Conservation (phyloP, 257 asterid species). For the Solanum corneliomulleri region DNA sequence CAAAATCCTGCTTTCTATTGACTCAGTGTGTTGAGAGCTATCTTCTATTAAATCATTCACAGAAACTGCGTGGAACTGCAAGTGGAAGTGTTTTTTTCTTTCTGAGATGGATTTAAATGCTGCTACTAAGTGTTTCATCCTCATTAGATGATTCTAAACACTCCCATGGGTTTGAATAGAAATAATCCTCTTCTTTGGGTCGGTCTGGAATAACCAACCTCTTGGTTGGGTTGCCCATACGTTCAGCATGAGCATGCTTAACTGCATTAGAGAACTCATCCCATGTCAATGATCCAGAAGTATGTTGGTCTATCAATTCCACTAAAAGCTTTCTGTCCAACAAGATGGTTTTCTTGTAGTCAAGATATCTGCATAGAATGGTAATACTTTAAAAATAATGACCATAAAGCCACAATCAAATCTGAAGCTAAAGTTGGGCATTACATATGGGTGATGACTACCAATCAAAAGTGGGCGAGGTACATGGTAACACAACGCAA, state of each 20-base stretch:
- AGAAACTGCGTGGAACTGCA: slow-evolving; percentile 3
- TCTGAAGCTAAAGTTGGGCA: not conserved
- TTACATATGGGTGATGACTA: not conserved
- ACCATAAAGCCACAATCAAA: not conserved
- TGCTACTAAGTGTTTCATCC: slow-evolving; percentile 27
- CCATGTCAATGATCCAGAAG: slow-evolving; percentile 54
- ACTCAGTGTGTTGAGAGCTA: slow-evolving; percentile 6
- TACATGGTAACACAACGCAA: not conserved
- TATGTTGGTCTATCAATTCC: slow-evolving; percentile 58
- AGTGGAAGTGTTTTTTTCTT: not conserved
- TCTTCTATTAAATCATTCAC: slow-evolving; percentile 7
- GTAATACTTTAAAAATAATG: not conserved
- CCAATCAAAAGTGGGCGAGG: not conserved
- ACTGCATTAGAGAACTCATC: slow-evolving; percentile 83
- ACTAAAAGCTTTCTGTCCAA: slow-evolving; percentile 72
- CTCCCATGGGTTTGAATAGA: slow-evolving; percentile 88
- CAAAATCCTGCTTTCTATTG: slow-evolving; percentile 18
- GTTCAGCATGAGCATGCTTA: slow-evolving; percentile 50
- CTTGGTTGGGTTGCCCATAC: slow-evolving; percentile 76
- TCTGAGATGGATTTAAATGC: slow-evolving; percentile 18
- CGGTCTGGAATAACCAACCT: slow-evolving; percentile 71
- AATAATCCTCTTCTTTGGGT: slow-evolving; percentile 98
- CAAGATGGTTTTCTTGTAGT: slow-evolving; percentile 74
- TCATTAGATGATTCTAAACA: slow-evolving; percentile 56
- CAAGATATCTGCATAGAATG: slow-evolving; percentile 53